phyloP scores from a whole-genome alignment of 208 protist species.

The Strigomonas galati region DNA sequence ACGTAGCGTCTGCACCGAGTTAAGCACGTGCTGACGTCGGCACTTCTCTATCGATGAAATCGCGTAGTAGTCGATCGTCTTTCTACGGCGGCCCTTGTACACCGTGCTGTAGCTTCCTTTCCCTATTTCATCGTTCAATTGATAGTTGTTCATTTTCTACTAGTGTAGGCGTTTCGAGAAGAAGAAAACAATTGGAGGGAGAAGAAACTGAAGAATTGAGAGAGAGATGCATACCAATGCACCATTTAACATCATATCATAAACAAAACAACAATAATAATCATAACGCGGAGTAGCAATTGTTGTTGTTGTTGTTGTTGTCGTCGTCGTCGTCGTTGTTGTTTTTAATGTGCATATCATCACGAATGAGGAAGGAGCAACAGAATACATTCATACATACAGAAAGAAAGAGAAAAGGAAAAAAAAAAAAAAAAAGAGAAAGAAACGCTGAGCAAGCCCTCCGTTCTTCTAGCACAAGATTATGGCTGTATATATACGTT shows the following conservation, averaged over 20 bases:
- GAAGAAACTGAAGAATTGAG: constrained; percentile 22
- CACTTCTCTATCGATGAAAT: constrained; percentile 94
- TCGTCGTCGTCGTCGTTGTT: too few species aligned
- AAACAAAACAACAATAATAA: constrained; percentile 24
- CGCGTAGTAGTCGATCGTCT: constrained; percentile 92
- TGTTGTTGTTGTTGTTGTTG: neutral
- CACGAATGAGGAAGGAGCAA: neutral
- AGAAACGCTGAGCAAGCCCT: neutral
- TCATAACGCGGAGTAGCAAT: neutral
- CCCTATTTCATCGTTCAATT: constrained; percentile 93
- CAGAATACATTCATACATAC: constrained; percentile 9
- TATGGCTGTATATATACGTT: too few species aligned
- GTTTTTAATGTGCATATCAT: neutral
- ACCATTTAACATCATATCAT: too few species aligned
- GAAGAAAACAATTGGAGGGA: constrained; percentile 12
- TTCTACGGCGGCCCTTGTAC: constrained; percentile 92
- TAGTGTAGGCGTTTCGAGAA: neutral
- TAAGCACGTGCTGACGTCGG: constrained; percentile 79
- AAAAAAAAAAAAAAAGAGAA: constrained; percentile 13
- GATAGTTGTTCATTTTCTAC: constrained; percentile 90
- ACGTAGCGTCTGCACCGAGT: constrained; percentile 82
- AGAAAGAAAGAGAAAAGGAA: constrained; percentile 15
- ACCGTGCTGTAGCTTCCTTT: constrained; percentile 80
- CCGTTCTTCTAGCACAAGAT: too few species aligned
- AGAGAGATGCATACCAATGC: neutral